A percentile compares a stretch with the other conserved stretches of the same genome.
Evolutionary conservation across 306 rosid species (phyloP).

Genomic region (Acacia confusa): DNA sequence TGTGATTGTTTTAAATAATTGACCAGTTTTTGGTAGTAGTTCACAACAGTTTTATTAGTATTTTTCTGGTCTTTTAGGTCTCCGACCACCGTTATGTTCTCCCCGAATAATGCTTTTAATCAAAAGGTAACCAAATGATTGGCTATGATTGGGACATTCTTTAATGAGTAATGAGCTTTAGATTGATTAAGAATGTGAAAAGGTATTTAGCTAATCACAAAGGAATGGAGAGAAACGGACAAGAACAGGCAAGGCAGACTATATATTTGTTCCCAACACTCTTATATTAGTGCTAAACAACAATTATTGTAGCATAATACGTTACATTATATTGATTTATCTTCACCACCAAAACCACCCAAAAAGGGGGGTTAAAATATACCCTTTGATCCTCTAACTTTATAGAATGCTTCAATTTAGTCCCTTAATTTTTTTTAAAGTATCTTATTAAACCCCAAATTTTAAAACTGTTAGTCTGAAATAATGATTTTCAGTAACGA

Average conservation of each 20-base stretch:
- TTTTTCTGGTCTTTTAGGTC: conserved; percentile 13
- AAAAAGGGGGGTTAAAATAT: not conserved
- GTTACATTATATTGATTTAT: conserved; percentile 8
- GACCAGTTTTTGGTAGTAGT: not conserved
- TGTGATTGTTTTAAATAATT: not conserved
- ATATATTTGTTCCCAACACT: not conserved
- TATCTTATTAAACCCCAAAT: no score
- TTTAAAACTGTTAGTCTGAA: no score
- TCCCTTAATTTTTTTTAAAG: no score
- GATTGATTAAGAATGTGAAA: conserved; percentile 20
- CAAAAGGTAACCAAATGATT: conserved; percentile 45
- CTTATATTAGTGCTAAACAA: not conserved
- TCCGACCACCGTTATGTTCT: conserved; percentile 38
- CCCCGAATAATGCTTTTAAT: conserved; percentile 17
- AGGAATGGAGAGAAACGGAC: not conserved
- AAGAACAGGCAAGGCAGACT: conserved; percentile 12
- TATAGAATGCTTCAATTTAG: no score
- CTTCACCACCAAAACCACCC: conserved; percentile 19
- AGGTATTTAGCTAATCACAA: conserved; percentile 6
- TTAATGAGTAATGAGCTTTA: conserved; percentile 19
- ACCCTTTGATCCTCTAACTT: no score
- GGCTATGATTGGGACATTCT: conserved; percentile 43
- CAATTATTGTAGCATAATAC: conserved; percentile 22
- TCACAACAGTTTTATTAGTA: not conserved
- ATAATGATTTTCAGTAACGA: no score